Evolutionary conservation across 1,284 basidiomycete species (phyloP), one percentile per base, ranked within the genome.

Genomic region (Ceratobasidium sp.): DNA sequence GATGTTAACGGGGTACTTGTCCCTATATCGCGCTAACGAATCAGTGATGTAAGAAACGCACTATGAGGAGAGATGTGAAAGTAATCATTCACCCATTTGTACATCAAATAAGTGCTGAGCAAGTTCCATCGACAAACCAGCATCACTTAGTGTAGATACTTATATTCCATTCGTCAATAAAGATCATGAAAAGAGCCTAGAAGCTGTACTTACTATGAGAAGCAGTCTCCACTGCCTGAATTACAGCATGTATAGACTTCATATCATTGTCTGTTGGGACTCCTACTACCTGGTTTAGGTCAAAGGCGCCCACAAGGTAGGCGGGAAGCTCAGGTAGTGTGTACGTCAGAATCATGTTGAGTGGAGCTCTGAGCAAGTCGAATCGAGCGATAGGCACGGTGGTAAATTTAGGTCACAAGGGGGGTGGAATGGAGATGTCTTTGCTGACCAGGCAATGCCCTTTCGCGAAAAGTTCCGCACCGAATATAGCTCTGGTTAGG

Each of bases 71-170:
- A 41, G 36, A 41, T 11, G 8, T 63, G 17, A 15, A 24, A 22
- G 22, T 29, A 31, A 11, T 29, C 54, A n/a, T 36, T 63, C 47
- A 63, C 60, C 60, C 60, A 63, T 44, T 24, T 63, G 60, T 31
- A 45, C 60, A 2, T 45, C 60, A 27, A 63, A 63, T 24, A 63
- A 63, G 24, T 63, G 44, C 7, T 63, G 33, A 9, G 60, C 11
- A 7, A 63, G 60, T 8, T 24, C 44, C 36, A 47, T 47, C 8
- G 41, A 22, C 2, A 63, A 27, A 15, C 2, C 8, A 7, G 60
- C 9, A 15, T 47, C 22, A n/a, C 15, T 22, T n/a, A 63, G 44
- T 2, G n/a, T 41, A 17, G 60, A 41, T 15, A 63, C 60, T 63
- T 36, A n/a, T n/a, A n/a, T 41, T 41, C 36, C 36, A 41, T 41